phyloP scores from a whole-genome alignment of 306 rosid species.

The Pachyrhizus erosus region DNA sequence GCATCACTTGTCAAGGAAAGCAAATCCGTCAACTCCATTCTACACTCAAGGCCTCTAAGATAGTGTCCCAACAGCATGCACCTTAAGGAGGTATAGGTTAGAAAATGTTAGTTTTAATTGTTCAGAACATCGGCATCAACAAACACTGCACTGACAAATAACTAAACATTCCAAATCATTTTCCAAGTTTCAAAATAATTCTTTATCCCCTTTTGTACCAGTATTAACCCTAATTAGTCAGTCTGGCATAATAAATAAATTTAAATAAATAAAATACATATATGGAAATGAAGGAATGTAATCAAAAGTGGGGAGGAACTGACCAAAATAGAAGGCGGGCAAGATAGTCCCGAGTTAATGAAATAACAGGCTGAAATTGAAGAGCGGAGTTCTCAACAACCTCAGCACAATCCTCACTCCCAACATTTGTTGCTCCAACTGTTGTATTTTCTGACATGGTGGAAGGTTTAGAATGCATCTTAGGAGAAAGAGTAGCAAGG shows the following conservation, averaged over 20 bases:
- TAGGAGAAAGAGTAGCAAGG: constrained; percentile 94
- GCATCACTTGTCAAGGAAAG: constrained; percentile 59
- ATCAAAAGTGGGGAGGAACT: constrained; percentile 43
- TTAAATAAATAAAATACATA: constrained; percentile 22
- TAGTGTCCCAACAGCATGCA: constrained; percentile 94
- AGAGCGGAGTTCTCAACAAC: constrained; percentile 84
- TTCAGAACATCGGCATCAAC: constrained; percentile 25
- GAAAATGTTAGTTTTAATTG: constrained; percentile 34
- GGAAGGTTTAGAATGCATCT: constrained; percentile 84
- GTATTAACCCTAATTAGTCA: not conserved
- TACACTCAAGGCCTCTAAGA: constrained; percentile 89
- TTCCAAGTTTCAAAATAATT: constrained; percentile 9
- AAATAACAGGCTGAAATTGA: constrained; percentile 81
- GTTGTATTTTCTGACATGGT: constrained; percentile 65
- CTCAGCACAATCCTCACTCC: constrained; percentile 80
- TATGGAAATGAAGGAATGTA: constrained; percentile 8
- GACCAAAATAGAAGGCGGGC: constrained; percentile 96
- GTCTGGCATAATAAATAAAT: constrained; percentile 19
- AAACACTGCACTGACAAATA: constrained; percentile 13
- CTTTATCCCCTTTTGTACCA: not conserved
- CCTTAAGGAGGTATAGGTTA: constrained; percentile 49
- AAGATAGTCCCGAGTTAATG: constrained; percentile 80
- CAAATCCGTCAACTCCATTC: constrained; percentile 78
- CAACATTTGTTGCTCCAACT: constrained; percentile 57
- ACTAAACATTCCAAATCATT: constrained; percentile 31